Conservation (phyloP, 2,329 filamentous ascomycete species). For the Blastomyces emzantsi region DNA sequence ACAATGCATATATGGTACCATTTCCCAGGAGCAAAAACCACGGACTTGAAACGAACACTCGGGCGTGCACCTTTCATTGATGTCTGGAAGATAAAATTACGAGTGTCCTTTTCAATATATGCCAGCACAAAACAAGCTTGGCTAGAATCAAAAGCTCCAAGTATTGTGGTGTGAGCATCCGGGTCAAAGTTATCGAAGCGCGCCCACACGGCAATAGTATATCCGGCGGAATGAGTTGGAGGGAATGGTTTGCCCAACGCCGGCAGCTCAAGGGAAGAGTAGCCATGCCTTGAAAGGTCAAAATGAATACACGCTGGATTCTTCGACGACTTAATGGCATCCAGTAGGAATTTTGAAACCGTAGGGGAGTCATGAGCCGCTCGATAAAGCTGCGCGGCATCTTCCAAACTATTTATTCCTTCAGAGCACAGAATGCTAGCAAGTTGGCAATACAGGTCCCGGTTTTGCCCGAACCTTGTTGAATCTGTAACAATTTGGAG, state of each 20-base stretch:
- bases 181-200: slow-evolving; percentile 79
- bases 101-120: slow-evolving; percentile 88
- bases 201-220: slow-evolving; percentile 85
- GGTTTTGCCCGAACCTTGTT: slow-evolving; percentile 48
- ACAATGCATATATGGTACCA: slow-evolving; percentile 96
- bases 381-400: slow-evolving; percentile 68
- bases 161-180: slow-evolving; percentile 82
- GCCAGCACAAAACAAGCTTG: slow-evolving; percentile 91
- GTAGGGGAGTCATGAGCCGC: slow-evolving; percentile 44
- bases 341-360: slow-evolving; percentile 60
- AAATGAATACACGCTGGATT: slow-evolving; percentile 85
- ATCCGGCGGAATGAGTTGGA: slow-evolving; percentile 66
- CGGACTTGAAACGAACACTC: slow-evolving; percentile 86
- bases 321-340: slow-evolving; percentile 64
- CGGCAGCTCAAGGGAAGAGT: slow-evolving; percentile 80
- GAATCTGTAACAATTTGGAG: slow-evolving; percentile 54
- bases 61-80: slow-evolving; percentile 78
- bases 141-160: slow-evolving; percentile 84
- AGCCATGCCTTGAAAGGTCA: slow-evolving; percentile 79
- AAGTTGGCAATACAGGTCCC: slow-evolving; percentile 53
- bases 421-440: slow-evolving; percentile 61
- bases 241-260: slow-evolving; percentile 81
- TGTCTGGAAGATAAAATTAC: slow-evolving; percentile 91
- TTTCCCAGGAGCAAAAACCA: slow-evolving; percentile 60
- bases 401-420: slow-evolving; percentile 70